Evolutionary conservation across 148 eudicot species (phyloP), one percentile per base, ranked within the genome.

Genomic region (Fallopia convolvulus): DNA sequence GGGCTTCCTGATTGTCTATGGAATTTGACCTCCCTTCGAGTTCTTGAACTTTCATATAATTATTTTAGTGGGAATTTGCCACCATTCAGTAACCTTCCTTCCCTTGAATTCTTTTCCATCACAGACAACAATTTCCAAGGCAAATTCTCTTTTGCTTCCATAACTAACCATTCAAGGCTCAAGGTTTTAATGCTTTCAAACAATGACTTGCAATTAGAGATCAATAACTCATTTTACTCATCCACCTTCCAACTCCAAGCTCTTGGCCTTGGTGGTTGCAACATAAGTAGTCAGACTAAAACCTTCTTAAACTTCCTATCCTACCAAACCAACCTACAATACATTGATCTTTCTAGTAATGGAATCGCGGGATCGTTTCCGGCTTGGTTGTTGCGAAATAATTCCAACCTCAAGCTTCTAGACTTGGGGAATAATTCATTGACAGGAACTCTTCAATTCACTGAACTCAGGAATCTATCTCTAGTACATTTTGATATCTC

Each of bases 321-420:
- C 32, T 8, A 56, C 26, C 78, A 55, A 40, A 9, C 42, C 20
- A 42, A 76, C 14, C 70, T 76, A 2, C 20, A n/a, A 17, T n/a
- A 58, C 26, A 17, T 79, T 48, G 75, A 71, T 20, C 79, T 79
- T 40, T 79, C 74, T 7, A 7, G 73, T 71, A 76, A 79, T 50
- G 52, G 23, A 36, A 1, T 79, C 0, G 23, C 0, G 6, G 73
- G 76, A 12, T 2, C 26, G 0, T 79, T 79, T 58, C 84, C 84
- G 8, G 18, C 36, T 42, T 82, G 82, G 82, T 40, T 82, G 75
- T 1, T 79, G 30, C 63, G 20, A 26, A 56, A 56, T 21, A 56
- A 56, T 82, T 48, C 84, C 84, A 17, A n/a, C 21, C 46, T 82
- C 77, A 20, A 56, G 26, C 20, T n/a, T 56, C 63, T 56, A n/a